Evolutionary conservation across 1,284 basidiomycete species (phyloP), one percentile per base, ranked within the genome.

Genomic region (Athelia sp.): DNA sequence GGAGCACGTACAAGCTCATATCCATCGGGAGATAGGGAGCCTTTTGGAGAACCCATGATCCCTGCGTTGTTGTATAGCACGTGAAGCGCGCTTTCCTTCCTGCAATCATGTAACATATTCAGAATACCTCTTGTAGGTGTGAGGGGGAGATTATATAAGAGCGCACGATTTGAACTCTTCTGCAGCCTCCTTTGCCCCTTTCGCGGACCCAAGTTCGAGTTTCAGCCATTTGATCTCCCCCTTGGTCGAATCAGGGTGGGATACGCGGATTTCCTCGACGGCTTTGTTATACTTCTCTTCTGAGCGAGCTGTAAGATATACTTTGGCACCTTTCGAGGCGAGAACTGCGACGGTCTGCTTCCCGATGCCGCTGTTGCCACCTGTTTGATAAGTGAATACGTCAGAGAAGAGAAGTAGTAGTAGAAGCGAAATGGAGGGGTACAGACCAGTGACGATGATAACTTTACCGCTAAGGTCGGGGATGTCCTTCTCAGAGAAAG

Each of bases 351-450:
- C 62, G 9, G 61, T 63, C 34, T 62, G 52, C 51, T 64, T 62
- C 0, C 68, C 68, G 10, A 69, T 58, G 2, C 68, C 68, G 1
- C 61, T 56, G 53, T 61, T 62, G 14, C 62, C 64, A 6, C 61
- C 61, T 8, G 26, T 26, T n/a, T n/a, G 11, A 29, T 11, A 8
- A 29, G 32, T 22, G 3, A 23, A 18, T 21, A 24, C 8, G 36
- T 40, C 36, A 40, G 36, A 40, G 15, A 8, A 6, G 4, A 6
- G 6, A 8, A 4, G n/a, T 40, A 8, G 6, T 40, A n/a, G 36
- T n/a, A 40, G 36, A 4, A 32, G 42, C 15, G 21, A 17, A 31
- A 24, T 34, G 9, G 31, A 21, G 3, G 36, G 23, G 43, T 42
- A 46, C 44, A 26, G 46, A 36, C 56, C 56, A 13, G 62, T 66